Percentiles rank a stretch among this genome's conserved stretches.
Conservation (phyloP, 192 early-diverging fungal species). For the Coemansia sp. region DNA sequence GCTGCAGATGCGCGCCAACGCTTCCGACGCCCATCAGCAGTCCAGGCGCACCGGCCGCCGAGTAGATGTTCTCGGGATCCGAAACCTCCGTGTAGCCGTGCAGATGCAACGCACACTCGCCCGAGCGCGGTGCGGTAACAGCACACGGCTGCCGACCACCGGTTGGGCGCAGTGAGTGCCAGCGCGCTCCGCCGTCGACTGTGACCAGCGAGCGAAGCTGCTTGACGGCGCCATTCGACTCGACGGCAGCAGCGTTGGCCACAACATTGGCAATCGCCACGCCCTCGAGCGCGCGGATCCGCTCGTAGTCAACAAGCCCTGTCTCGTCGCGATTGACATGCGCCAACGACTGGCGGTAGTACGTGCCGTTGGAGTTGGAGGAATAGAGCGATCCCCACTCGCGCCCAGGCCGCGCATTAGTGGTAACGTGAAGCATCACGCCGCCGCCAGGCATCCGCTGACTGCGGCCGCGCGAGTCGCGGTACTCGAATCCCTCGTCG, state of each 20-base stretch:
- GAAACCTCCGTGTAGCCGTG: slow-evolving; percentile 87
- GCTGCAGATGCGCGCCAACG: slow-evolving; percentile 68
- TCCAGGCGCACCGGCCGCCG: slow-evolving; percentile 76
- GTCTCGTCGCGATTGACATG: slow-evolving; percentile 71
- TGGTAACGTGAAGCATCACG: slow-evolving; percentile 69
- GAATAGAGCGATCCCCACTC: slow-evolving; percentile 87
- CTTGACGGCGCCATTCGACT: slow-evolving; percentile 58
- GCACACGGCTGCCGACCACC: slow-evolving; percentile 53
- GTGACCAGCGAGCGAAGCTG: slow-evolving; percentile 68
- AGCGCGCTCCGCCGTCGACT: slow-evolving; percentile 79
- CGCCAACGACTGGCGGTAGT: slow-evolving; percentile 68
- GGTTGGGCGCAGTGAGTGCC: slow-evolving; percentile 55
- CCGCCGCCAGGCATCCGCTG: slow-evolving; percentile 55
- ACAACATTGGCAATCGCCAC: slow-evolving; percentile 83
- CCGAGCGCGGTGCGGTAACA: slow-evolving; percentile 35
- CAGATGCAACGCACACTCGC: slow-evolving; percentile 73
- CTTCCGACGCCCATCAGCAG: slow-evolving; percentile 92
- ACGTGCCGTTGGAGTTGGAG: slow-evolving; percentile 88
- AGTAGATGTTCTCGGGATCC: slow-evolving; percentile 76
- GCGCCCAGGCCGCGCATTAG: slow-evolving; percentile 51
- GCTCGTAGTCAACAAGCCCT: slow-evolving; percentile 92
- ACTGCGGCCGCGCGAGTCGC: slow-evolving; percentile 26
- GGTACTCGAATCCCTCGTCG: slow-evolving; percentile 51
- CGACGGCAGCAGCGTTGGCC: slow-evolving; percentile 63
- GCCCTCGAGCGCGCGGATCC: slow-evolving; percentile 80